phyloP scores from a whole-genome alignment of 2,329 filamentous ascomycete species.

The Colletotrichum sp. region DNA sequence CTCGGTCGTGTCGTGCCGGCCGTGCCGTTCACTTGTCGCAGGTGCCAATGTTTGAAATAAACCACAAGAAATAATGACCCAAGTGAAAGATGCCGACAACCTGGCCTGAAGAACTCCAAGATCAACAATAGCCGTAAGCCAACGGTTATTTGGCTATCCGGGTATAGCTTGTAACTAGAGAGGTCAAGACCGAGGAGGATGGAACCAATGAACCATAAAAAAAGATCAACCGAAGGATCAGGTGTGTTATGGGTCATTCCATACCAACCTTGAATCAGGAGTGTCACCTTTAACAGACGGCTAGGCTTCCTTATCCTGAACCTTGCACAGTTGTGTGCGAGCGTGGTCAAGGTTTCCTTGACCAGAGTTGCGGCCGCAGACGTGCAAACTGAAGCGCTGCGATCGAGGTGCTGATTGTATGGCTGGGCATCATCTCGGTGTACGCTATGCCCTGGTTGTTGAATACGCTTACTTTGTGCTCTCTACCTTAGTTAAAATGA shows the following conservation, averaged over 20 bases:
- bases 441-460: neutral
- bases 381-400: neutral
- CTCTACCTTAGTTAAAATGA: neutral
- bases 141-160: neutral
- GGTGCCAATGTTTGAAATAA: neutral
- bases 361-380: neutral
- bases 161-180: neutral
- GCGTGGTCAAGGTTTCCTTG: neutral
- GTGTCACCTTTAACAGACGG: neutral
- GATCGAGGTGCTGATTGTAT: neutral
- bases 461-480: neutral
- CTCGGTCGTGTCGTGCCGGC: neutral
- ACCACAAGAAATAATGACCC: neutral
- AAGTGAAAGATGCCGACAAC: neutral
- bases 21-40: neutral
- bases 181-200: neutral
- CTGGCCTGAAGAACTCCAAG: neutral
- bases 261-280: neutral
- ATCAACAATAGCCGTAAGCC: neutral
- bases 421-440: neutral
- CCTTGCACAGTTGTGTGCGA: neutral
- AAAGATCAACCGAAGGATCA: neutral
- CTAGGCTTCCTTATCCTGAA: neutral
- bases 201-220: neutral
- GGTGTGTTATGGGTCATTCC: neutral